phyloP scores from a whole-genome alignment of 805 yeast genomes.

The Wickerhamomyces rabaulensis region DNA sequence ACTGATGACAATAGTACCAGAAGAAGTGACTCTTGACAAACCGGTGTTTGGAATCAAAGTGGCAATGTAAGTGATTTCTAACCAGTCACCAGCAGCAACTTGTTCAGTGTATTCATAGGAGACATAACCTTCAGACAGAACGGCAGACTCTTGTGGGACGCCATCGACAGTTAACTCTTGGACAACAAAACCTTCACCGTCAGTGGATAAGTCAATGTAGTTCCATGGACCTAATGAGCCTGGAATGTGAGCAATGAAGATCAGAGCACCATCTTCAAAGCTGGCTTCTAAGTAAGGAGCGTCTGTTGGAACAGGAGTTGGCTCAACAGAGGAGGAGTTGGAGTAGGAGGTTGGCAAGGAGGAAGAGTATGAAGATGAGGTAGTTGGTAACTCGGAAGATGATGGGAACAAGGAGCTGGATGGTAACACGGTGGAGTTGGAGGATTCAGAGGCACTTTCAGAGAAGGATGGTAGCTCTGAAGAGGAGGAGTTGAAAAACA shows the following conservation, averaged over 20 bases:
- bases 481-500: neutral
- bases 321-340: neutral
- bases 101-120: neutral
- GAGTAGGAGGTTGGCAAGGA: neutral
- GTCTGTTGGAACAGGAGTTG: neutral
- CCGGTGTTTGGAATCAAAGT: neutral
- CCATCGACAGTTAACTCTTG: neutral
- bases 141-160: neutral
- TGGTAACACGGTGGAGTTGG: neutral
- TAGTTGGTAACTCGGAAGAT: no score
- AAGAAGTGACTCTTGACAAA: neutral
- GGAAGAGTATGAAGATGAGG: no score
- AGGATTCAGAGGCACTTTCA: neutral
- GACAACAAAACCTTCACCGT: slow-evolving; percentile 1
- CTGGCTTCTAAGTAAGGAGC: slow-evolving; percentile 2
- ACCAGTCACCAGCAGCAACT: neutral
- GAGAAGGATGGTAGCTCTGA: neutral
- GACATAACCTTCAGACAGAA: neutral
- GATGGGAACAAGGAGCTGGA: no score
- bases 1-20: neutral
- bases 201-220: neutral
- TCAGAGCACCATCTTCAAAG: neutral
- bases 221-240: slow-evolving; percentile 4
- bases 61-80: neutral
- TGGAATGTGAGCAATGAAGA: slow-evolving; percentile 2